Evolutionary conservation across 2,329 filamentous ascomycete species (phyloP), one percentile per base, ranked within the genome.

Genomic region (Cladosporium austrohemisphaericum): DNA sequence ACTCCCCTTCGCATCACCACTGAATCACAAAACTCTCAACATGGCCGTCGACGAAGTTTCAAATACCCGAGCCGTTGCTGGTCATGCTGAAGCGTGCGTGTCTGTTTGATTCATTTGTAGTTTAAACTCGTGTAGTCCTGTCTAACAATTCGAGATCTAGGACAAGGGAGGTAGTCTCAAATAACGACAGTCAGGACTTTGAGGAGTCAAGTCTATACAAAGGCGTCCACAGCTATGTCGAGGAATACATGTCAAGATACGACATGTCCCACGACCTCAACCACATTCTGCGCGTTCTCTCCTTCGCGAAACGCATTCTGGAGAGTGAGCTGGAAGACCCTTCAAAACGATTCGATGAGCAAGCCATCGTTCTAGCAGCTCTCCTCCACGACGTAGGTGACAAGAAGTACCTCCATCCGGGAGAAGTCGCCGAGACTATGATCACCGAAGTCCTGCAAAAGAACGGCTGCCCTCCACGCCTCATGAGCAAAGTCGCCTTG

Each of bases 381-480:
- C 76, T 91, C 4, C 77, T 92, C n/a, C 91, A 95, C 70, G 91
- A 95, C 60, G 84, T 95, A 14, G 88, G 87, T 53, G 91, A 95
- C 71, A 83, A 79, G 66, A 95, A 95, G 70, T 95, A 95, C 66
- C 67, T 83, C 1, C 54, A 66, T 18, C 60, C 65, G 8, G 58
- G 61, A 54, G 55, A 67, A 50, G 74, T 84, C 56, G 77, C 84
- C 62, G 72, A 77, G 2, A 80, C 77, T 11, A 69, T 81, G 54
- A 74, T 87, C 25, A 67, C 71, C 13, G 67, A 74, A 22, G 66
- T 84, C 5, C 76, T 90, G 1, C 55, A 74, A 11, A 73, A 74
- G 14, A 69, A 78, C 20, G 83, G 84, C 20, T 83, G 81, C 8
- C 65, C 74, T 0, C 62, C 71, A 2, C 65, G 69, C 5, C 75